Conservation (phyloP, 2,329 filamentous ascomycete genomes). For the Epicoccum sorghinum region DNA sequence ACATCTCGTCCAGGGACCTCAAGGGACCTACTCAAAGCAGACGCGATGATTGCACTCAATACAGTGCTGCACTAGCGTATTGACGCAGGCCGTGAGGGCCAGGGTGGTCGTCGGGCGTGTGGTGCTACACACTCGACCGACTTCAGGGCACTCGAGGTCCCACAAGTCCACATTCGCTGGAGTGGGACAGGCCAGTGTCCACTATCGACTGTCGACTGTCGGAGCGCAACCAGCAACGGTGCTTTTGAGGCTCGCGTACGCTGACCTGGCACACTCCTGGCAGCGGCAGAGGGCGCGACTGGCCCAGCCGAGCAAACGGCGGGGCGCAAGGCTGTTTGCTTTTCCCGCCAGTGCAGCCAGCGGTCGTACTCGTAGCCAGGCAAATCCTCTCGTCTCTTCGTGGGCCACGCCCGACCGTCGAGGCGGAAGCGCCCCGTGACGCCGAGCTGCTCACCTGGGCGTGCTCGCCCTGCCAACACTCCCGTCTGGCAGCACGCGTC, state of each 20-base stretch:
- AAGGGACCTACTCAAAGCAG: slow-evolving; percentile 12
- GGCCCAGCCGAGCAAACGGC: slow-evolving; percentile 7
- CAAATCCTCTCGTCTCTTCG: background rate
- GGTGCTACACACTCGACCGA: slow-evolving; percentile 9
- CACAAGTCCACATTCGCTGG: slow-evolving; percentile 1
- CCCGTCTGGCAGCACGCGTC: slow-evolving; percentile 3
- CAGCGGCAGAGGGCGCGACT: slow-evolving; percentile 8
- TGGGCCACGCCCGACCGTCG: slow-evolving; percentile 3
- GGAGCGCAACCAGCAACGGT: background rate
- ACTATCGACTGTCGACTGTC: too few species aligned
- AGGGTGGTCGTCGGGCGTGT: slow-evolving; percentile 2
- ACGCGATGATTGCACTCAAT: slow-evolving; percentile 19
- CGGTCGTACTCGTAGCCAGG: too few species aligned
- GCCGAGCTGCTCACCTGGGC: background rate
- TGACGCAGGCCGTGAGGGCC: slow-evolving; percentile 12
- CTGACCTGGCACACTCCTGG: background rate
- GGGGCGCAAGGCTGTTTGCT: slow-evolving; percentile 12
- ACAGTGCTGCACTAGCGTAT: slow-evolving; percentile 23
- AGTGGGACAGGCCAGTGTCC: background rate
- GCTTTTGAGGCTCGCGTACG: slow-evolving; percentile 9
- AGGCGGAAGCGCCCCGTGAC: background rate
- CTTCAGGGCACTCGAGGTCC: slow-evolving; percentile 1
- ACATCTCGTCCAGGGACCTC: background rate
- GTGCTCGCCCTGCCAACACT: background rate
- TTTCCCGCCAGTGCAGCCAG: slow-evolving; percentile 7